These are phyloP conservation scores for Trichoderma atroviride DNA, from an alignment of 2,329 filamentous ascomycete genomes.

Conservation along the genomic window DNA sequence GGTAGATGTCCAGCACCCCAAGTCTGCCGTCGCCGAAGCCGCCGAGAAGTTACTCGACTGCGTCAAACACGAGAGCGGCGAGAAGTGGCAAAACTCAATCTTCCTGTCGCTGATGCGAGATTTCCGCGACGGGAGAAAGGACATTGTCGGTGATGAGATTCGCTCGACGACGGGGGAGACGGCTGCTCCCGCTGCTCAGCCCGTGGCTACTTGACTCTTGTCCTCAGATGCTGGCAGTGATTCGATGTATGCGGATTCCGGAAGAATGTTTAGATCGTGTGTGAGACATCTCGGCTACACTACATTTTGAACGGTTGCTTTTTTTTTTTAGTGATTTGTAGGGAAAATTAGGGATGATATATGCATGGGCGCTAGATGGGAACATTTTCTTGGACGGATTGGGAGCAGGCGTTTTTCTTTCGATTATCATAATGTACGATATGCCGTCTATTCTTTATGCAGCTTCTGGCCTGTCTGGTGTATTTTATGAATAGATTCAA, in stretches of 20 bases:
- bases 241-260: not conserved
- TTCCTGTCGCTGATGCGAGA: slow-evolving; percentile 51
- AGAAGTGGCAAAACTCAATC: slow-evolving; percentile 52
- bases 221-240: not conserved
- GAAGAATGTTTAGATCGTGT: slow-evolving; percentile 2
- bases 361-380: not conserved
- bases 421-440: not conserved
- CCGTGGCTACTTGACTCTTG: slow-evolving; percentile 28
- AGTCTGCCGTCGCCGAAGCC: slow-evolving; percentile 47
- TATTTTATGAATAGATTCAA: not conserved
- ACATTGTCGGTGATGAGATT: slow-evolving; percentile 48
- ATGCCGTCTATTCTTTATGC: not conserved
- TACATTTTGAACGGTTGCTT: not conserved
- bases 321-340: not conserved
- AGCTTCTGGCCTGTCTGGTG: not conserved
- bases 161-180: slow-evolving; percentile 38
- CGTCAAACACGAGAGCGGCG: slow-evolving; percentile 48
- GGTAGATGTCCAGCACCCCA: slow-evolving; percentile 26
- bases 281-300: not conserved
- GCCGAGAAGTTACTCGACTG: slow-evolving; percentile 48
- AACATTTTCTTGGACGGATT: not conserved
- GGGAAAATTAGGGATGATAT: not conserved
- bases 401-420: slow-evolving; percentile 5
- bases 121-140: slow-evolving; percentile 49
- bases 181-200: slow-evolving; percentile 6